phyloP scores from a whole-genome alignment of 2,329 filamentous ascomycete genomes.

The Pseudogymnoascus sp. region DNA sequence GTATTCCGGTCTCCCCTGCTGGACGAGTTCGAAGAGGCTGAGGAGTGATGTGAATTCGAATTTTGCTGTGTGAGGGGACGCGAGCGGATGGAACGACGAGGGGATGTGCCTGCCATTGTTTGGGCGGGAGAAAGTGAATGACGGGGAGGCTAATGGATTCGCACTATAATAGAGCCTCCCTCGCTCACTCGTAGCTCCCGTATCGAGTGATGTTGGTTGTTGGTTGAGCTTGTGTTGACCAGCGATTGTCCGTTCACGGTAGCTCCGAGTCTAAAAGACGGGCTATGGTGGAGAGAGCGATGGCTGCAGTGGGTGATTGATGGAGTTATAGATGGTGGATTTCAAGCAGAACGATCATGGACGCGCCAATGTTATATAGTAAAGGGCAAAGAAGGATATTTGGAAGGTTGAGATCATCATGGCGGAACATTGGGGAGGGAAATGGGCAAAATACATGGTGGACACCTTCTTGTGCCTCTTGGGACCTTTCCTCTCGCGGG shows the following conservation, averaged over 20 bases:
- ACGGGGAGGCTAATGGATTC: slow-evolving; percentile 6
- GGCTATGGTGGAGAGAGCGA: background rate
- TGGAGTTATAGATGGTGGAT: background rate
- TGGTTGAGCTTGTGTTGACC: slow-evolving; percentile 8
- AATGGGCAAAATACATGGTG: slow-evolving; percentile 5
- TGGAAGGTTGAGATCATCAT: background rate
- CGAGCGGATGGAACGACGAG: slow-evolving; percentile 87
- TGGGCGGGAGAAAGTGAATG: background rate
- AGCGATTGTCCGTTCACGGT: slow-evolving; percentile 2
- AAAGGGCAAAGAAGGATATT: background rate
- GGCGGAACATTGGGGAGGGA: slow-evolving; percentile 3
- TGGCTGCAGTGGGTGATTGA: background rate
- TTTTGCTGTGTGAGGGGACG: slow-evolving; percentile 64
- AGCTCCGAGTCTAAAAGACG: slow-evolving; percentile 5
- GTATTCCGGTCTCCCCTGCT: slow-evolving; percentile 68
- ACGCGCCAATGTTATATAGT: slow-evolving; percentile 2
- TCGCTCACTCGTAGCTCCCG: background rate
- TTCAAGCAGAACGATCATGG: background rate
- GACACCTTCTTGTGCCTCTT: slow-evolving; percentile 4
- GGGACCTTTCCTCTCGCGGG: slow-evolving; percentile 1
- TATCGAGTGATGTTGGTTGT: slow-evolving; percentile 3
- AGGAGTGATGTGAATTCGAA: slow-evolving; percentile 68
- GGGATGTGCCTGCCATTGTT: slow-evolving; percentile 50
- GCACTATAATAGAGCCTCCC: background rate
- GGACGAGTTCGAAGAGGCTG: slow-evolving; percentile 70